phyloP scores from a whole-genome alignment of 148 eudicot genomes.

The Mesembryanthemum crystallinum region DNA sequence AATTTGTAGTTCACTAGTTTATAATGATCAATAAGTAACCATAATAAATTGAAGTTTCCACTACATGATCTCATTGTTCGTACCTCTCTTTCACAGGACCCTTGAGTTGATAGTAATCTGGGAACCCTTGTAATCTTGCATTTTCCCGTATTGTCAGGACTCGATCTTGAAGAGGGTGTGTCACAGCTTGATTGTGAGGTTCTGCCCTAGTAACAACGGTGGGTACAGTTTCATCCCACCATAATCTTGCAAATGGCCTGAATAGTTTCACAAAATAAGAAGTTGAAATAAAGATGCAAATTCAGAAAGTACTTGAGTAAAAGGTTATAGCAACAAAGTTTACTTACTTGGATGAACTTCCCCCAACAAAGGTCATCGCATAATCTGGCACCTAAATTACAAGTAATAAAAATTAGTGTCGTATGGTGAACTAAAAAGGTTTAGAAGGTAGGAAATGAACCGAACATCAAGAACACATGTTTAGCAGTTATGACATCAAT shows the following conservation, averaged over 20 bases:
- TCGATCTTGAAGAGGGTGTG: conserved; percentile 65
- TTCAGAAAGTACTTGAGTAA: neutral
- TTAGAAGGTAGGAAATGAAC: neutral
- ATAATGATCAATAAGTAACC: neutral
- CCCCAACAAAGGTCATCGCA: conserved; percentile 62
- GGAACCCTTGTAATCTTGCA: conserved; percentile 84
- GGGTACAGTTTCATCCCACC: conserved; percentile 88
- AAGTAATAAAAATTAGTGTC: neutral
- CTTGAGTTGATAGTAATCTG: conserved; percentile 59
- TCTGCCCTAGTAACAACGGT: conserved; percentile 88
- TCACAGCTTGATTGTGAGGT: conserved; percentile 71
- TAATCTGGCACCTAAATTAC: conserved; percentile 67
- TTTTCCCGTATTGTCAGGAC: conserved; percentile 80
- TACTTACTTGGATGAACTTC: conserved; percentile 68
- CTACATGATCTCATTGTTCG: neutral
- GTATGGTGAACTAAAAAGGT: neutral
- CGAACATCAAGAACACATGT: too few species aligned
- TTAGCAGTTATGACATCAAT: too few species aligned
- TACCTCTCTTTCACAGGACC: conserved; percentile 78
- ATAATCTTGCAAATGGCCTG: conserved; percentile 84
- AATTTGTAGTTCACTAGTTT: too few species aligned
- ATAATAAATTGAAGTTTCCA: neutral
- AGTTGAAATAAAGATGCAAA: too few species aligned
- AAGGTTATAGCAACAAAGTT: neutral
- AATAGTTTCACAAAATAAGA: neutral